Conservation (phyloP, 495 filamentous ascomycete genomes). For the Podospora conica region DNA sequence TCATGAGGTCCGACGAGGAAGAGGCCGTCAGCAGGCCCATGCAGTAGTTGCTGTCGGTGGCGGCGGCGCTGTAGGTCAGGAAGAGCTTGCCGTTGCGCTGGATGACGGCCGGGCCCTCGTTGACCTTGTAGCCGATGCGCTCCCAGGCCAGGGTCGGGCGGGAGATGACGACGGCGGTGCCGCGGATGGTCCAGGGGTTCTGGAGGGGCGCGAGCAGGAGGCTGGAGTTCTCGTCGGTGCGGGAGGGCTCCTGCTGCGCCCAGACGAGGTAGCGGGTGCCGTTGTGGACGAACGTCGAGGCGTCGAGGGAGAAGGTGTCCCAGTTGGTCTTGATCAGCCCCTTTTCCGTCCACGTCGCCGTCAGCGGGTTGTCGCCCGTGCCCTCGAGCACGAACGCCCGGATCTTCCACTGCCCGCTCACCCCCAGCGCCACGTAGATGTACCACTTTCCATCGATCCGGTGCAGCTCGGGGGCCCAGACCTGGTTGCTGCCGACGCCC, state of each 20-base stretch:
- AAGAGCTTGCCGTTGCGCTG: conserved; percentile 38
- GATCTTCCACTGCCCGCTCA: conserved; percentile 23
- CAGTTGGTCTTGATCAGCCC: conserved; percentile 25
- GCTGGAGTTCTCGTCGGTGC: conserved; percentile 18
- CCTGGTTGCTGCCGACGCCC: conserved; percentile 44
- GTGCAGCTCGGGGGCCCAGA: conserved; percentile 53
- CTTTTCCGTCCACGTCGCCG: conserved; percentile 22
- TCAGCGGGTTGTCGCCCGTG: conserved; percentile 19
- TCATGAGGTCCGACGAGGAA: conserved; percentile 32
- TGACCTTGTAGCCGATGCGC: conserved; percentile 45
- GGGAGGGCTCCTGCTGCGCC: conserved; percentile 25
- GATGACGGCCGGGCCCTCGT: conserved; percentile 48
- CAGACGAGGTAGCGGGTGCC: conserved; percentile 26
- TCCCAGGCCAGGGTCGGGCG: conserved; percentile 45
- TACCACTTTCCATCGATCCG: conserved; percentile 45
- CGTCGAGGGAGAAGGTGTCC: conserved; percentile 27
- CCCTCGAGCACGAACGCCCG: conserved; percentile 26
- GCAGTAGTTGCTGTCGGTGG: conserved; percentile 40
- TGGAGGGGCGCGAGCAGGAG: conserved; percentile 18
- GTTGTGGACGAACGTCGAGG: conserved; percentile 22
- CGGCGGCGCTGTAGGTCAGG: conserved; percentile 45
- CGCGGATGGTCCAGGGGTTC: conserved; percentile 27
- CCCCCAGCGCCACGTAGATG: conserved; percentile 36
- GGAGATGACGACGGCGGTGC: conserved; percentile 30
- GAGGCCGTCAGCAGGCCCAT: conserved; percentile 45